These are phyloP conservation scores for Tanacetum coccineum DNA, from an alignment of 129 eudicot genomes.

Conservation along the genomic window DNA sequence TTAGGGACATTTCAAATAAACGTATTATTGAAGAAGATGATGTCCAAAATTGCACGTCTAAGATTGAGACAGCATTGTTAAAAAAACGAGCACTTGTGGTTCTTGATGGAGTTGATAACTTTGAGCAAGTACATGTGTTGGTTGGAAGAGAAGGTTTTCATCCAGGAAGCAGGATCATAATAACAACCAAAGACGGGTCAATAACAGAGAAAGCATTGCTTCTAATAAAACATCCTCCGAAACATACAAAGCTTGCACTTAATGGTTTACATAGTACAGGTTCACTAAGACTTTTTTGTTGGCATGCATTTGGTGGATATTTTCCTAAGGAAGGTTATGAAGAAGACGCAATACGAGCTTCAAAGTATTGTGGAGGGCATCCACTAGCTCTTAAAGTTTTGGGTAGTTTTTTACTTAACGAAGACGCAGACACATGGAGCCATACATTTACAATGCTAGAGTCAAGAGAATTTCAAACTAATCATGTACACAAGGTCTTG, in stretches of 20 bases:
- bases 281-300: constrained; percentile 10
- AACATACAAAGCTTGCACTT: constrained; percentile 2
- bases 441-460: not conserved
- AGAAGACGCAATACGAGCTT: not conserved
- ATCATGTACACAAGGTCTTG: not conserved
- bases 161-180: constrained; percentile 3
- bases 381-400: constrained; percentile 6
- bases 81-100: not conserved
- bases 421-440: not conserved
- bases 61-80: not conserved
- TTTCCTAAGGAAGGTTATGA: constrained; percentile 1
- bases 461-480: not conserved
- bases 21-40: not conserved
- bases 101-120: constrained; percentile 14
- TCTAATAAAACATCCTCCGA: not conserved
- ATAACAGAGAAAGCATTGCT: not conserved
- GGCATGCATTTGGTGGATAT: constrained; percentile 16
- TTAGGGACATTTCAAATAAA: not conserved
- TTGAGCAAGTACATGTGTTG: not conserved
- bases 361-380: constrained; percentile 18
- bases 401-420: not conserved
- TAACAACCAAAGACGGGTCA: constrained; percentile 11
- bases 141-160: not conserved
- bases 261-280: not conserved
- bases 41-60: not conserved